These are phyloP conservation scores for Picea sitchensis DNA, from an alignment of 75 land plant genomes.

Conservation along the genomic window DNA sequence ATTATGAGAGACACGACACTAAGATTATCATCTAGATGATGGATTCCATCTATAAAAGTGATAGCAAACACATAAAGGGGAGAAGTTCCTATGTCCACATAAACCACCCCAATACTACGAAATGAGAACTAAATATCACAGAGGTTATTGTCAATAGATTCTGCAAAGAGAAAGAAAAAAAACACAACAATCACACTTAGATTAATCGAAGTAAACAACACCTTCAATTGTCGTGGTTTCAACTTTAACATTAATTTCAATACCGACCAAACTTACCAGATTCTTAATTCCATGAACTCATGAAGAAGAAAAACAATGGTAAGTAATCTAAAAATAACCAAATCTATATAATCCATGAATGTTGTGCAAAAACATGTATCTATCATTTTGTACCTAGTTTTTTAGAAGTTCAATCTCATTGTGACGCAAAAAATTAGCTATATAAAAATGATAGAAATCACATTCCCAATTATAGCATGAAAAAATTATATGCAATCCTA, in stretches of 20 bases:
- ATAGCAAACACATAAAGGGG: conserved; percentile 68
- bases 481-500: no score
- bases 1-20: conserved; percentile 63
- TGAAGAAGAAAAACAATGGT: no score
- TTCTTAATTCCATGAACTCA: neutral
- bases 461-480: no score
- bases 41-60: conserved; percentile 50
- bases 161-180: neutral
- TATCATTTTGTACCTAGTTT: no score
- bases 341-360: no score
- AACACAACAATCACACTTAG: conserved; percentile 11
- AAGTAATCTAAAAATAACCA: no score
- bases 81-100: conserved; percentile 77
- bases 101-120: conserved; percentile 69
- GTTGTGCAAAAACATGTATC: no score
- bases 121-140: conserved; percentile 41
- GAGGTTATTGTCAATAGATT: conserved; percentile 5
- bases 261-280: no score
- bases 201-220: neutral
- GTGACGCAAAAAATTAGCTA: no score
- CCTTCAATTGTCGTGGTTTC: neutral
- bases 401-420: no score
- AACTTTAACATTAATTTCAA: no score
- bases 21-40: conserved; percentile 41
- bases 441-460: no score